Evolutionary conservation across 495 filamentous ascomycete species (phyloP).

Genomic region (Tuber melanosporum): DNA sequence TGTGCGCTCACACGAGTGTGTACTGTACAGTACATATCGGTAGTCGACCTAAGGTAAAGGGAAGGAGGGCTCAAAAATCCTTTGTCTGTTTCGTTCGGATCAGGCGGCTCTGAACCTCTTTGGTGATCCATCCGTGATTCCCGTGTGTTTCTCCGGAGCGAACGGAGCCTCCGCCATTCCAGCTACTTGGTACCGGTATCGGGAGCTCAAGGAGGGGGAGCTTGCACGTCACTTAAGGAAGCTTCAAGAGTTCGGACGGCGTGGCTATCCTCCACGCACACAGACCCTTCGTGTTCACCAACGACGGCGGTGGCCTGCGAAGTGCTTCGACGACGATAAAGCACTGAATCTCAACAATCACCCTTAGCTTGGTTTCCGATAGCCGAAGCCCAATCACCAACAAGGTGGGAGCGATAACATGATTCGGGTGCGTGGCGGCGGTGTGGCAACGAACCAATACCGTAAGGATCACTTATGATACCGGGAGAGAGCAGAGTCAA

Average conservation of each 20-base stretch:
- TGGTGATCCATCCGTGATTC: background rate
- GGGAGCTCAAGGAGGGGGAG: background rate
- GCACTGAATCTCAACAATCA: background rate
- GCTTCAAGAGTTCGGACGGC: background rate
- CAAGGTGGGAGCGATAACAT: conserved; percentile 30
- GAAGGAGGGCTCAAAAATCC: background rate
- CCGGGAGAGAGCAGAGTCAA: background rate
- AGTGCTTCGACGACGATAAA: background rate
- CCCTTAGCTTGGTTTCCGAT: conserved; percentile 15
- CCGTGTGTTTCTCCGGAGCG: background rate
- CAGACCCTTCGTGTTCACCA: background rate
- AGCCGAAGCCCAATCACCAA: conserved; percentile 32
- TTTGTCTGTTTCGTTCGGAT: background rate
- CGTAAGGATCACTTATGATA: conserved; percentile 11
- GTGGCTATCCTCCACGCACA: background rate
- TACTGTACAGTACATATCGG: background rate
- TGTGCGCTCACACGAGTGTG: background rate
- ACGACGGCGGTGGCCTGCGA: background rate
- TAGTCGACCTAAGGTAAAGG: background rate
- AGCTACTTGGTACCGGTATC: background rate
- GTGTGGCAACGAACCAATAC: conserved; percentile 23
- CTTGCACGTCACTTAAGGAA: background rate
- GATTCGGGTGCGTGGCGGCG: conserved; percentile 13
- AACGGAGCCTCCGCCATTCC: background rate
- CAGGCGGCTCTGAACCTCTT: background rate